Conservation (phyloP, 768 basidiomycete genomes). For the Russula abietina region DNA sequence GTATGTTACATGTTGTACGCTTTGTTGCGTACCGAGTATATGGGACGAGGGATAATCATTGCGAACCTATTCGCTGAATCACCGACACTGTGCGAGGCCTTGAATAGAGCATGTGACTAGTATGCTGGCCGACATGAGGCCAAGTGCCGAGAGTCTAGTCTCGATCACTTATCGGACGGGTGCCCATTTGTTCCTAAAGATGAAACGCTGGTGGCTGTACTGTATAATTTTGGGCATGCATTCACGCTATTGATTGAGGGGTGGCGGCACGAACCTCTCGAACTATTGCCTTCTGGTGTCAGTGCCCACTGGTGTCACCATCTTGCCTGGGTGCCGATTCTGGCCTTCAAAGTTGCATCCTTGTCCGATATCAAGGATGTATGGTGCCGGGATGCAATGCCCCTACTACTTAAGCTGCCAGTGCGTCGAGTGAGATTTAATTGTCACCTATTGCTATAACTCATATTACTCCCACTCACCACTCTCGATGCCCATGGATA, state of each 20-base stretch:
- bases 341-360: background rate
- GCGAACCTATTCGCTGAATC: no score
- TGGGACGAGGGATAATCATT: no score
- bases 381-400: background rate
- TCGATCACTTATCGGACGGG: background rate
- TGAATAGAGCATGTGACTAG: no score
- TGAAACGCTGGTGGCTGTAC: no score
- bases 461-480: background rate
- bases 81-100: no score
- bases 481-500: background rate
- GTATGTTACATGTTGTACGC: no score
- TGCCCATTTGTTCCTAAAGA: background rate
- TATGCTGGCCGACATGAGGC: background rate
- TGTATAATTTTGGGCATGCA: no score
- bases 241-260: no score
- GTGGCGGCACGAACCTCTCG: background rate
- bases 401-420: background rate
- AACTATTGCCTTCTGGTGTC: background rate
- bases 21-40: no score
- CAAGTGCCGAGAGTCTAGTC: background rate
- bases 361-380: background rate
- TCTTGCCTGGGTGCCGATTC: background rate
- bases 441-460: no score
- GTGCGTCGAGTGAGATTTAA: no score
- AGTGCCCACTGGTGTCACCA: background rate